Evolutionary conservation across 768 basidiomycete species (phyloP), one percentile per base, ranked within the genome.

Genomic region (Rhodocollybia butyracea): DNA sequence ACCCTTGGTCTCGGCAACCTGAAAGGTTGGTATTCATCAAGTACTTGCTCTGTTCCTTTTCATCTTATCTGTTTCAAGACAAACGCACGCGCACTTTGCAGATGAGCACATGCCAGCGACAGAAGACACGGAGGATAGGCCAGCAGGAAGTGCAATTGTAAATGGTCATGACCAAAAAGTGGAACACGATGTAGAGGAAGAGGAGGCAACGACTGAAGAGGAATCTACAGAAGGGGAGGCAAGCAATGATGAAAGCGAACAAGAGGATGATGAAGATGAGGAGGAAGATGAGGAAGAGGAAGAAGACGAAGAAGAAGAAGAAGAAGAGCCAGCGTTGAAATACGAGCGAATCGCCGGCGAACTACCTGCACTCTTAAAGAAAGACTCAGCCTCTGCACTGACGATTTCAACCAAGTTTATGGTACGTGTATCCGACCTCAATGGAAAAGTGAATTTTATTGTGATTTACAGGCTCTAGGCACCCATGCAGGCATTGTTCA

Each of bases 401-500:
- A 79, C 84, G 12, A 81, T 94, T 21, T 85, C 88, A 0, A 82
- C 84, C 50, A 86, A 87, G 60, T 76, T 82, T 40, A 73, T 97
- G 71, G 94, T 93, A 60, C 57, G 74, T 68, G n/a, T 22, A 10
- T 21, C 13, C 7, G 12, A 19, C 27, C 6, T 54, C 5, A 45
- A 57, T 55, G 57, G 22, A 46, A 13, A 15, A 12, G 27, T 32
- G 7, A 46, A 32, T 10, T 22, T 5, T 17, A 47, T 26, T 51
- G 39, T 4, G 21, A 41, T 36, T 29, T 12, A 26, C 62, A 98
- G 94, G 91, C 88, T 24, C 70, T 98, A 34, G 96, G 95, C 21
- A 97, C 96, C 2, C 95, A 98, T 68, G 83, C 81, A 47, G 96
- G 96, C n/a, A 86, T 94, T 59, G 84, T 98, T 3, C 91, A 97